These are phyloP conservation scores for Lignosus rhinocerotis DNA, from an alignment of 1,284 basidiomycete species.

Conservation along the genomic window DNA sequence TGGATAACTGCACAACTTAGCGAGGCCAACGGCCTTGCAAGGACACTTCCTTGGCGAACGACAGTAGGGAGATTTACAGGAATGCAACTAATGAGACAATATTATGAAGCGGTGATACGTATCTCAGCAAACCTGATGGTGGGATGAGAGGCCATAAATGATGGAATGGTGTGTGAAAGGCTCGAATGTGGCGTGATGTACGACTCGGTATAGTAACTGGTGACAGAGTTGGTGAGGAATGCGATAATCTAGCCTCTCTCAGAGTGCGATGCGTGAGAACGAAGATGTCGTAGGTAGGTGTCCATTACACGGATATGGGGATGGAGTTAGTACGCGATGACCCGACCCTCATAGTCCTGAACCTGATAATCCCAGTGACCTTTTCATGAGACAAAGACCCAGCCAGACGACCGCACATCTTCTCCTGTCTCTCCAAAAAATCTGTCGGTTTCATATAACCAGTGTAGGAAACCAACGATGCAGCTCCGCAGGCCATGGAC, in stretches of 20 bases:
- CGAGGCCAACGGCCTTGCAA: too few species aligned
- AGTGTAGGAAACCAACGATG: conserved; percentile 53
- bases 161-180: neutral
- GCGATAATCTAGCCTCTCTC: conserved; percentile 7
- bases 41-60: too few species aligned
- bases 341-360: neutral
- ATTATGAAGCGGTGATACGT: neutral
- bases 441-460: conserved; percentile 59
- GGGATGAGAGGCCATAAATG: neutral
- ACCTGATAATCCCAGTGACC: neutral
- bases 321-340: neutral
- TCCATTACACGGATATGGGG: neutral
- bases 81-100: conserved; percentile 10
- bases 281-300: conserved; percentile 6
- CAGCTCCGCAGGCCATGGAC: conserved; percentile 51
- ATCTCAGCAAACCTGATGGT: neutral
- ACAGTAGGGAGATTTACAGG: conserved; percentile 4
- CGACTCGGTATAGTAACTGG: neutral
- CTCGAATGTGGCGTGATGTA: neutral
- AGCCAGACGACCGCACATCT: conserved; percentile 60
- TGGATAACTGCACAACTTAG: too few species aligned
- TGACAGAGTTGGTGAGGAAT: neutral
- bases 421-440: conserved; percentile 57
- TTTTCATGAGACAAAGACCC: conserved; percentile 51
- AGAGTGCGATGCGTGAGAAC: conserved; percentile 2